These are phyloP conservation scores for Pyricularia sp. DNA, from an alignment of 2,329 filamentous ascomycete genomes.

Conservation along the genomic window DNA sequence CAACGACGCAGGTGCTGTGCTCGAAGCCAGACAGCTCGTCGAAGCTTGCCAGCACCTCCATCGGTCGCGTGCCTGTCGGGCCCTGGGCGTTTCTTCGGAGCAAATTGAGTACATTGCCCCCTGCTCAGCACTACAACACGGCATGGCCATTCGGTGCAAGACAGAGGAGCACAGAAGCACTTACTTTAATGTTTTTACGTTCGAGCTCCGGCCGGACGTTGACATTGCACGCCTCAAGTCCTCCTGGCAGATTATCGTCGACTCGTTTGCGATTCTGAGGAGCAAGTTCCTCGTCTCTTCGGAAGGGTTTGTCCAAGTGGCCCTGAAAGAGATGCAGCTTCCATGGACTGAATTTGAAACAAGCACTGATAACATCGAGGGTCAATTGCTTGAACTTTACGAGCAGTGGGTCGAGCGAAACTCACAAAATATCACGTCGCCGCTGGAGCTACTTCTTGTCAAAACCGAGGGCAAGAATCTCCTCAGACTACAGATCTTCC, in stretches of 20 bases:
- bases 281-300: slow-evolving; percentile 59
- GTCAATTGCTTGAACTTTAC: slow-evolving; percentile 8
- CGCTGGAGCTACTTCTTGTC: slow-evolving; percentile 37
- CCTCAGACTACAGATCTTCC: slow-evolving; percentile 62
- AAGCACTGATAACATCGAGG: slow-evolving; percentile 16
- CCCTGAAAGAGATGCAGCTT: slow-evolving; percentile 30
- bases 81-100: slow-evolving; percentile 33
- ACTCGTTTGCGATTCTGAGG: slow-evolving; percentile 50
- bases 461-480: slow-evolving; percentile 13
- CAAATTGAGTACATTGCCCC: slow-evolving; percentile 64
- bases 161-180: slow-evolving; percentile 37
- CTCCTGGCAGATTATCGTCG: slow-evolving; percentile 45
- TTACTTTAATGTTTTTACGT: slow-evolving; percentile 68
- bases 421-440: slow-evolving; percentile 29
- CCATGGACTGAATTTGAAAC: slow-evolving; percentile 29
- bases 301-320: slow-evolving; percentile 66
- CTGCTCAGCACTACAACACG: slow-evolving; percentile 76
- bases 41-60: slow-evolving; percentile 52
- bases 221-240: slow-evolving; percentile 28
- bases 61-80: slow-evolving; percentile 34
- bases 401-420: slow-evolving; percentile 45
- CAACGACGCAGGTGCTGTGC: slow-evolving; percentile 13
- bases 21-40: slow-evolving; percentile 46
- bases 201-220: slow-evolving; percentile 38
- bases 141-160: slow-evolving; percentile 63